Base-by-base conservation (phyloP, 371 early-diverging fungal species). In the Saksenaea oblongispora region DNA sequence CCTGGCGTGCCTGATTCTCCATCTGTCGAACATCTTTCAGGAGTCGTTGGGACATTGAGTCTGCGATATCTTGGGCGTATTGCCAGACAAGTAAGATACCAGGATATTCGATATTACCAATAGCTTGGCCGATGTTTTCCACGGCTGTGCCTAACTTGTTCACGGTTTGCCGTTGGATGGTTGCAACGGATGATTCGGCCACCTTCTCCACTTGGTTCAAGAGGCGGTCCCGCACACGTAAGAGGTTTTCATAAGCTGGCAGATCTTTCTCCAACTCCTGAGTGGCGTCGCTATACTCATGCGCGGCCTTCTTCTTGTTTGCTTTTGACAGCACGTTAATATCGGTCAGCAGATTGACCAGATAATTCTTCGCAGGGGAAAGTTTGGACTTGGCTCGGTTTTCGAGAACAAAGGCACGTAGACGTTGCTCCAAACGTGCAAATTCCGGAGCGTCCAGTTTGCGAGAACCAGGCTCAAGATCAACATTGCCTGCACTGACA, bases 331-430 rank as follows among this genome's bases (percentile, higher is more conserved):
- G 68, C 9, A 79, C 62, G 22, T 74, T 68, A 54, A 91, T 76
- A 62, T 95, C 95, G 58, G 66, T 70, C 56, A 95, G 75, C 27
- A 96, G 79, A 69, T 95, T 93, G 63, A 84, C 80, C 15, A 96
- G 80, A 65, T 94, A 98, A 64, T 89, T 85, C 78, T 95, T 94
- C 44, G 96, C 97, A 0, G 99, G 99, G 0, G 92, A 88, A 18
- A 98, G 80, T 78, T 98, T 98, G 60, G 95, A 93, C 67, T 91
- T 92, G 59, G 93, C 85, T 27, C 99, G 92, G 79, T 98, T 96
- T 73, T 96, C 96, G 7, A 98, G 84, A 7, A 95, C 92, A 77
- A 97, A 98, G 0, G 91, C 86, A 62, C 95, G 91, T 56, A 98
- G 83, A 63, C 89, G 84, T 58, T 88, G 84, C 74, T 97, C 97